Conservation (phyloP, 139 green algal species). For the Bryopsis sp. region DNA sequence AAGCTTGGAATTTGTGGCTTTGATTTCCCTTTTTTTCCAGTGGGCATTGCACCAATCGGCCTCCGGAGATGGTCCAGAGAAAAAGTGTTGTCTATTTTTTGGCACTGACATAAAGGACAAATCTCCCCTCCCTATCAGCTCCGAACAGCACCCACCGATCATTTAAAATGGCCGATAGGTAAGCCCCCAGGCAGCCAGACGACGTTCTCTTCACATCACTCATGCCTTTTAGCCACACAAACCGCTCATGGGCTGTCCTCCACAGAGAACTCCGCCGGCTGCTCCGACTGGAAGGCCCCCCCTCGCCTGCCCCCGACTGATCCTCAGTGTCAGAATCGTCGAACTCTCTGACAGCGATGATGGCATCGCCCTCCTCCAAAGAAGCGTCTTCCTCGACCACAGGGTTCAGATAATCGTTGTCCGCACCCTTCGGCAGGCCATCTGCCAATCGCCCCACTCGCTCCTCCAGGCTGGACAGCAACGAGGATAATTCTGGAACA, state of each 20-base stretch:
- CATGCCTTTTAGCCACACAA: background rate
- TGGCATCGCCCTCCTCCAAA: background rate
- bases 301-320: background rate
- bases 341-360: background rate
- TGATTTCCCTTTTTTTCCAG: background rate
- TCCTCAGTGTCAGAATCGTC: background rate
- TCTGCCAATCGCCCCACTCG: background rate
- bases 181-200: background rate
- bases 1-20: background rate
- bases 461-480: background rate
- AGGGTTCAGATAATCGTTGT: background rate
- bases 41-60: background rate
- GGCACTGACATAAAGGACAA: background rate
- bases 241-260: background rate
- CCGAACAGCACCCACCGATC: background rate
- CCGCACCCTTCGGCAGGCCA: background rate
- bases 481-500: background rate
- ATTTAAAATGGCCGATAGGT: background rate
- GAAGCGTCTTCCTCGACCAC: background rate
- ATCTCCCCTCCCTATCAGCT: background rate
- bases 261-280: background rate
- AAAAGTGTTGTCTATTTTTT: too few species aligned
- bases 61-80: background rate
- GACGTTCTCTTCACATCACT: background rate
- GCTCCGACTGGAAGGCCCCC: too few species aligned